phyloP scores from a whole-genome alignment of 2,329 filamentous ascomycete species.

The Beauveria varroae region DNA sequence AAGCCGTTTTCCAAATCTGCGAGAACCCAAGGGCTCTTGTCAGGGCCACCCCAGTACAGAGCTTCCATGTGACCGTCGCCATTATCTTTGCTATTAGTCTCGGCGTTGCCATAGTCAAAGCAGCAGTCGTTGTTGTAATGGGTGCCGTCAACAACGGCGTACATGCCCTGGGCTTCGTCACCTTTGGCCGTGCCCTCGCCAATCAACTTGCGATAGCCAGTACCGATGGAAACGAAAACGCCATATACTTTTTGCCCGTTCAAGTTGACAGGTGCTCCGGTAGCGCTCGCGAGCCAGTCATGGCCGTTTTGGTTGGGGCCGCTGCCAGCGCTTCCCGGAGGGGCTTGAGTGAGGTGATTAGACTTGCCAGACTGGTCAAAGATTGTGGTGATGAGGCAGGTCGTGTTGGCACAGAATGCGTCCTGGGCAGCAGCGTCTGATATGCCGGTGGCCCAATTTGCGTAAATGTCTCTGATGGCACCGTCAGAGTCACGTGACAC shows the following conservation, averaged over 20 bases:
- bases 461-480: conserved; percentile 38
- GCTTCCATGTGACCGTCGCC: conserved; percentile 63
- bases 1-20: conserved; percentile 61
- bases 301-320: conserved; percentile 50
- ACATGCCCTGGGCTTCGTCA: conserved; percentile 52
- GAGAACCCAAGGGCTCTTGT: conserved; percentile 60
- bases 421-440: conserved; percentile 56
- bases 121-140: conserved; percentile 52
- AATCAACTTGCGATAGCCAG: conserved; percentile 55
- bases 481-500: conserved; percentile 44
- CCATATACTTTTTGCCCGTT: conserved; percentile 57
- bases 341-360: conserved; percentile 56
- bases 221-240: conserved; percentile 53
- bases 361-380: conserved; percentile 58
- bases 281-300: conserved; percentile 53
- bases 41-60: conserved; percentile 57
- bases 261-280: conserved; percentile 52
- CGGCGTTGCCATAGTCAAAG: conserved; percentile 52
- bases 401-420: conserved; percentile 51
- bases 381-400: conserved; percentile 55
- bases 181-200: conserved; percentile 44
- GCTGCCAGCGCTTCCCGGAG: conserved; percentile 45
- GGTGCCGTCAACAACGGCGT: conserved; percentile 51
- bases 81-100: conserved; percentile 42
- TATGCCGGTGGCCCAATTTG: conserved; percentile 50